Conservation (phyloP, 345 rosid species). For the Camelina hispida region DNA sequence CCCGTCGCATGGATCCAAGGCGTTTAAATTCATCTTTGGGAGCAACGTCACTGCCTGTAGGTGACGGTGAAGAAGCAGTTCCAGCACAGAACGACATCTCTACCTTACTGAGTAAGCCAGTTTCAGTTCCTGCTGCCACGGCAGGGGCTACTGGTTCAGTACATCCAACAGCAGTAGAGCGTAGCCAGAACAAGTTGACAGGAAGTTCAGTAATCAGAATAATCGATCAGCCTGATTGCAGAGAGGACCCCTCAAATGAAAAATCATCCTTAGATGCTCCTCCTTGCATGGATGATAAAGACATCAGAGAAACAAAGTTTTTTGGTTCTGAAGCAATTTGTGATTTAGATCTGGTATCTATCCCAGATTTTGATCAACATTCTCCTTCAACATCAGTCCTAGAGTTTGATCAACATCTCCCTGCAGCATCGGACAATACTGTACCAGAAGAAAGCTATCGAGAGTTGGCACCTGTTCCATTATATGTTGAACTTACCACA, state of each 20-base stretch:
- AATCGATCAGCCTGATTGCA: constrained; percentile 51
- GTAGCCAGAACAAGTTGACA: constrained; percentile 51
- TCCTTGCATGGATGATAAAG: constrained; percentile 58
- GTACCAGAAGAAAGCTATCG: constrained; percentile 66
- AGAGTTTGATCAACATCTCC: constrained; percentile 59
- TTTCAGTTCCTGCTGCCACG: constrained; percentile 45
- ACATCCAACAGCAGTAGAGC: constrained; percentile 44
- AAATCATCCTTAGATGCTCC: constrained; percentile 57
- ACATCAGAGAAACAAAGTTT: constrained; percentile 46
- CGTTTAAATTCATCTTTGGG: constrained; percentile 57
- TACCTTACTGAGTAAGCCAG: constrained; percentile 54
- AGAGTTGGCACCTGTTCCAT: constrained; percentile 73
- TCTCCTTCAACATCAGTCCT: constrained; percentile 52
- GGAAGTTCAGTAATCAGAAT: constrained; percentile 52
- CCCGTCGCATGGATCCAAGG: constrained; percentile 97
- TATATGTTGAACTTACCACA: constrained; percentile 70
- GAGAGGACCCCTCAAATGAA: constrained; percentile 57
- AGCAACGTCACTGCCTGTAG: constrained; percentile 48
- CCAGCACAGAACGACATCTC: constrained; percentile 59
- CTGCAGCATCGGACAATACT: constrained; percentile 48
- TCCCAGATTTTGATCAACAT: constrained; percentile 58
- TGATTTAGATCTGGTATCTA: constrained; percentile 51
- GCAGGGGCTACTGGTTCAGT: constrained; percentile 50
- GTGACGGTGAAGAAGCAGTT: constrained; percentile 54
- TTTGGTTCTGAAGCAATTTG: constrained; percentile 53